These are phyloP conservation scores for Candida tibetensis DNA, from an alignment of 805 yeast species.

Conservation along the genomic window DNA sequence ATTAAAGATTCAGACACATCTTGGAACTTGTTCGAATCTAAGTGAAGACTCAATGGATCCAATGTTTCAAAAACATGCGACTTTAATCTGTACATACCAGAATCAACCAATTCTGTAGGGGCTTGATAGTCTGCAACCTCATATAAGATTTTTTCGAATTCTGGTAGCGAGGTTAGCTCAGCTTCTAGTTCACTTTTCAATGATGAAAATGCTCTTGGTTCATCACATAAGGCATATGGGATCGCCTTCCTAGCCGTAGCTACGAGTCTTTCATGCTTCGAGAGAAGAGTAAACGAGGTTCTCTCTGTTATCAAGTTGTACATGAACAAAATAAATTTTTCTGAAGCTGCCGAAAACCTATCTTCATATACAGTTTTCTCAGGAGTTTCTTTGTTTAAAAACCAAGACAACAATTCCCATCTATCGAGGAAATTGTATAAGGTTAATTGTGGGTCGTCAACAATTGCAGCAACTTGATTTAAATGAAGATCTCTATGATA, in stretches of 20 bases:
- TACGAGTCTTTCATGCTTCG: slow-evolving; percentile 25
- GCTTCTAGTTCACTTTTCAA: slow-evolving; percentile 30
- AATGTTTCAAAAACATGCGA: slow-evolving; percentile 49
- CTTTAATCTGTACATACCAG: slow-evolving; percentile 68
- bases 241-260: slow-evolving; percentile 39
- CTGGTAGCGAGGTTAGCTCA: slow-evolving; percentile 32
- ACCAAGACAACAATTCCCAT: slow-evolving; percentile 59
- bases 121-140: slow-evolving; percentile 65
- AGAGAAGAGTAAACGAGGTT: slow-evolving; percentile 19
- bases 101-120: slow-evolving; percentile 56
- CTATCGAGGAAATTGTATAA: slow-evolving; percentile 44
- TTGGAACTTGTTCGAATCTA: slow-evolving; percentile 49
- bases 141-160: slow-evolving; percentile 50
- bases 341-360: slow-evolving; percentile 41
- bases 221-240: slow-evolving; percentile 48
- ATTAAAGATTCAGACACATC: slow-evolving; percentile 48
- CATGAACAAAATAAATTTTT: slow-evolving; percentile 41
- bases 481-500: slow-evolving; percentile 45
- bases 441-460: slow-evolving; percentile 36
- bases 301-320: slow-evolving; percentile 45
- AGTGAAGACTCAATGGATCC: slow-evolving; percentile 57
- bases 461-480: slow-evolving; percentile 41
- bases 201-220: slow-evolving; percentile 54
- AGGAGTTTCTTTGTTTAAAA: slow-evolving; percentile 29
- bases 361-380: slow-evolving; percentile 47